Evolutionary conservation across 208 protist species (phyloP).

Genomic region (Leishmania guyanensis): DNA sequence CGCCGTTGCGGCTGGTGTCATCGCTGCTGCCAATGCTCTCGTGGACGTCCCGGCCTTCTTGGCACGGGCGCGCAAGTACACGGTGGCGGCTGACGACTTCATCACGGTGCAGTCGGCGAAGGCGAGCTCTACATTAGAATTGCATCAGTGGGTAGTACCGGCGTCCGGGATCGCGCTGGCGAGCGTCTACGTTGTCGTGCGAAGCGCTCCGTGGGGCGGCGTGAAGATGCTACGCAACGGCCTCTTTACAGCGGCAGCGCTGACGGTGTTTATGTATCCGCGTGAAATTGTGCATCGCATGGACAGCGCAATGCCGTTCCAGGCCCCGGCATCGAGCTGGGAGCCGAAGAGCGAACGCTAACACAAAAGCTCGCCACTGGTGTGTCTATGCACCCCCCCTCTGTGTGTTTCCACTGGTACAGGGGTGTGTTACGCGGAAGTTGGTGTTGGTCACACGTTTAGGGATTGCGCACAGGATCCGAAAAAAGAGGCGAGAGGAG

Average conservation of each 20-base stretch:
- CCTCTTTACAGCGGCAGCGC: constrained; percentile 34
- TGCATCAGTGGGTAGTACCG: constrained; percentile 63
- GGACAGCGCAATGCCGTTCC: constrained; percentile 50
- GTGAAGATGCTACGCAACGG: constrained; percentile 69
- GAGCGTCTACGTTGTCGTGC: constrained; percentile 56
- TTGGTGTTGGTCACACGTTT: not conserved
- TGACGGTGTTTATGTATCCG: constrained; percentile 62
- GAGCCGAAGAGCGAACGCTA: constrained; percentile 3
- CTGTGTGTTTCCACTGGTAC: not conserved
- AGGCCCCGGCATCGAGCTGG: constrained; percentile 3
- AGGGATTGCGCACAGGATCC: not conserved
- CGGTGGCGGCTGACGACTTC: constrained; percentile 48
- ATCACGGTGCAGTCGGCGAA: constrained; percentile 37
- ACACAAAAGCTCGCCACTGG: constrained; percentile 1
- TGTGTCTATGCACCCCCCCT: not conserved
- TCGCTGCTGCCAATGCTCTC: constrained; percentile 19
- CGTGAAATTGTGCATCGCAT: constrained; percentile 48
- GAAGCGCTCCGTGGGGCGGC: constrained; percentile 62
- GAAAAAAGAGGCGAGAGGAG: not conserved
- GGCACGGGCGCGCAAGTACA: constrained; percentile 47
- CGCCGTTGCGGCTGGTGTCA: constrained; percentile 20
- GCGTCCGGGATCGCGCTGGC: constrained; percentile 45
- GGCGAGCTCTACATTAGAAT: constrained; percentile 38
- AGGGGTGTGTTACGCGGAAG: not conserved
- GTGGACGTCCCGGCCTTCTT: constrained; percentile 61